Evolutionary conservation across 2,329 filamentous ascomycete species (phyloP).

Genomic region (Chaetomiaceae sp.): DNA sequence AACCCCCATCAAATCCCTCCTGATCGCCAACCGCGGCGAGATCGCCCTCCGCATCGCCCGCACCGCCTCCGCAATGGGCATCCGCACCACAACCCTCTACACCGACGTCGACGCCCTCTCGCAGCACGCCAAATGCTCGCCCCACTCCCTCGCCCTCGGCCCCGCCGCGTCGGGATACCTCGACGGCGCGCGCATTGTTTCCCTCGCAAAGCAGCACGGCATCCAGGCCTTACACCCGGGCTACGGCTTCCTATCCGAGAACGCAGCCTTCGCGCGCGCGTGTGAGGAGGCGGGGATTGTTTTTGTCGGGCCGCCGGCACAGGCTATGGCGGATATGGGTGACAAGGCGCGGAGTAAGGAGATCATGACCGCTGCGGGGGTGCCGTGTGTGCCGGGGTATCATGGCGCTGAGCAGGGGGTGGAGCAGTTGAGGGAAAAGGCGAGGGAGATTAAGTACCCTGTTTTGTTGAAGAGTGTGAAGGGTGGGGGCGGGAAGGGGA

Average conservation of each 20-base stretch:
- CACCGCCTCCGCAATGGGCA: slow-evolving; percentile 83
- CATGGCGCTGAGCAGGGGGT: slow-evolving; percentile 79
- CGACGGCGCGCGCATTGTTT: slow-evolving; percentile 88
- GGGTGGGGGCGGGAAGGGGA: slow-evolving; percentile 79
- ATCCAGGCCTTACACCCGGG: slow-evolving; percentile 93
- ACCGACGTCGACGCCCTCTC: slow-evolving; percentile 84
- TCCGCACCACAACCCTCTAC: slow-evolving; percentile 90
- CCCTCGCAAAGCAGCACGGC: slow-evolving; percentile 76
- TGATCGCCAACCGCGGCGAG: slow-evolving; percentile 96
- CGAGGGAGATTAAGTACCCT: slow-evolving; percentile 64
- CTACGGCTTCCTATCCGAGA: slow-evolving; percentile 94
- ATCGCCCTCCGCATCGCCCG: slow-evolving; percentile 90
- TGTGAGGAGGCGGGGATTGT: slow-evolving; percentile 87
- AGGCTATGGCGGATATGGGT: slow-evolving; percentile 84
- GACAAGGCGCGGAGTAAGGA: slow-evolving; percentile 92
- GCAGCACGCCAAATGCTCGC: slow-evolving; percentile 83
- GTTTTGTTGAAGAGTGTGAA: slow-evolving; percentile 77
- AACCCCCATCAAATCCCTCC: slow-evolving; percentile 66
- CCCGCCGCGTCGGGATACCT: slow-evolving; percentile 81
- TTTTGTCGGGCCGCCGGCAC: slow-evolving; percentile 86
- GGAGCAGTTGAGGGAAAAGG: slow-evolving; percentile 58
- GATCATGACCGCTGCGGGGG: slow-evolving; percentile 93
- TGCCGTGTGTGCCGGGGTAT: slow-evolving; percentile 94
- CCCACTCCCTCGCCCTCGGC: slow-evolving; percentile 79
- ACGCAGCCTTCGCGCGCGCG: slow-evolving; percentile 80